Conservation (phyloP, 768 basidiomycete species). For the Lactarius sanguifluus region DNA sequence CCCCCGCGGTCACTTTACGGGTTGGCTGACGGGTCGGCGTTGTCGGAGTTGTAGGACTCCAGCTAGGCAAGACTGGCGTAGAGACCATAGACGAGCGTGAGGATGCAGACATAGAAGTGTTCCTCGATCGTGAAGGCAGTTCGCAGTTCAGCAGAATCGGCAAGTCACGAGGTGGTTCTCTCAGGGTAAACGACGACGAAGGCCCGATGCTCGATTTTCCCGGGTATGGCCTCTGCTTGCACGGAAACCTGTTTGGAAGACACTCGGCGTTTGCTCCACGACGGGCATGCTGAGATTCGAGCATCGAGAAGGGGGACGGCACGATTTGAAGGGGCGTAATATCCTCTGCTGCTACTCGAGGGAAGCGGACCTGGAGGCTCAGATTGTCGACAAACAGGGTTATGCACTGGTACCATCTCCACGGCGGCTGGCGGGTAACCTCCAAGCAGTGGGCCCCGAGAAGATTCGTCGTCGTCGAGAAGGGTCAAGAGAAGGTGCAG, state of each 20-base stretch:
- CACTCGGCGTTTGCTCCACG: background rate
- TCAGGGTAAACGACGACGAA: slow-evolving; percentile 22
- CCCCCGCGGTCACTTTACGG: slow-evolving; percentile 9
- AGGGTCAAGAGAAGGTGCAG: slow-evolving; percentile 26
- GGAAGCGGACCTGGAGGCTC: slow-evolving; percentile 6
- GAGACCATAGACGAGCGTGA: slow-evolving; percentile 27
- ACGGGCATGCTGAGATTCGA: slow-evolving; percentile 1
- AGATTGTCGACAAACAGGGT: slow-evolving; percentile 4
- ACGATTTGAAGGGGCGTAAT: background rate
- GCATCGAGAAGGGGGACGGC: background rate
- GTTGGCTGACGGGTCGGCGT: slow-evolving; percentile 26
- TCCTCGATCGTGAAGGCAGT: slow-evolving; percentile 23
- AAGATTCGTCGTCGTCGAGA: slow-evolving; percentile 24
- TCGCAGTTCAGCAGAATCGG: slow-evolving; percentile 23
- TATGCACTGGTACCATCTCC: slow-evolving; percentile 13
- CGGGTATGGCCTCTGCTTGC: background rate
- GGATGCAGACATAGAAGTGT: slow-evolving; percentile 22
- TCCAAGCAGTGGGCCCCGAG: slow-evolving; percentile 25
- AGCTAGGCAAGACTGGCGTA: slow-evolving; percentile 22
- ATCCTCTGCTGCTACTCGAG: background rate
- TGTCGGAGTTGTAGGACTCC: slow-evolving; percentile 17
- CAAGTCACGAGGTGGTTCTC: slow-evolving; percentile 17
- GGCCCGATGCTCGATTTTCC: slow-evolving; percentile 5
- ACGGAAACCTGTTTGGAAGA: background rate
- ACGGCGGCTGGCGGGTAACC: slow-evolving; percentile 18